Conservation (phyloP, 2,329 filamentous ascomycete species). For the Aspergillus novofumigatus region DNA sequence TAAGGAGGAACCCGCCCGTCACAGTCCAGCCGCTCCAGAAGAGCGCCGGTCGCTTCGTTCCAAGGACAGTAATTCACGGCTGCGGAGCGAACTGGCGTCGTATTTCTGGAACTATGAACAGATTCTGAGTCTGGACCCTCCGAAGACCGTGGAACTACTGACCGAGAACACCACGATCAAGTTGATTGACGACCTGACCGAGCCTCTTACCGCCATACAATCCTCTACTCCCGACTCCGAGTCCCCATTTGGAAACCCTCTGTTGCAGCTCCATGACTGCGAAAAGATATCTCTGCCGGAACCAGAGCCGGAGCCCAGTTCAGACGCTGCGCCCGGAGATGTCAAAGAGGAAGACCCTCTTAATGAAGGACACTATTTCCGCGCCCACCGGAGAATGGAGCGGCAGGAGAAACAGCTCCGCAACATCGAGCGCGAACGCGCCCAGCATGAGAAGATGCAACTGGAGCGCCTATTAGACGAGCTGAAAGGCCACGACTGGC, state of each 20-base stretch:
- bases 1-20: background rate
- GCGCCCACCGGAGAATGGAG: conserved; percentile 58
- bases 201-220: conserved; percentile 23
- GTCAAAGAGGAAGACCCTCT: conserved; percentile 50
- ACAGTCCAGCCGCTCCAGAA: conserved; percentile 5
- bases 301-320: conserved; percentile 4
- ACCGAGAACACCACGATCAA: conserved; percentile 69
- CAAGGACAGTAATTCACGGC: conserved; percentile 72
- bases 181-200: conserved; percentile 57
- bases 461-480: conserved; percentile 70
- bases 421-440: conserved; percentile 63
- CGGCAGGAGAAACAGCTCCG: conserved; percentile 64
- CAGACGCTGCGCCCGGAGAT: conserved; percentile 13
- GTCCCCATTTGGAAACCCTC: conserved; percentile 34
- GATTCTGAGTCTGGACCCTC: conserved; percentile 79
- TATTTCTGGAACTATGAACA: conserved; percentile 96
- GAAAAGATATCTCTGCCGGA: conserved; percentile 22
- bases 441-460: conserved; percentile 63
- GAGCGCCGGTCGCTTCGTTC: conserved; percentile 78
- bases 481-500: conserved; percentile 86
- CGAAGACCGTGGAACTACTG: conserved; percentile 69
- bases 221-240: conserved; percentile 15
- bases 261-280: conserved; percentile 35
- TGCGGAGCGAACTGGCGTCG: conserved; percentile 84
- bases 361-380: conserved; percentile 52